Base-by-base conservation (phyloP, 1,284 basidiomycete genomes). In the Trametes hirsuta region DNA sequence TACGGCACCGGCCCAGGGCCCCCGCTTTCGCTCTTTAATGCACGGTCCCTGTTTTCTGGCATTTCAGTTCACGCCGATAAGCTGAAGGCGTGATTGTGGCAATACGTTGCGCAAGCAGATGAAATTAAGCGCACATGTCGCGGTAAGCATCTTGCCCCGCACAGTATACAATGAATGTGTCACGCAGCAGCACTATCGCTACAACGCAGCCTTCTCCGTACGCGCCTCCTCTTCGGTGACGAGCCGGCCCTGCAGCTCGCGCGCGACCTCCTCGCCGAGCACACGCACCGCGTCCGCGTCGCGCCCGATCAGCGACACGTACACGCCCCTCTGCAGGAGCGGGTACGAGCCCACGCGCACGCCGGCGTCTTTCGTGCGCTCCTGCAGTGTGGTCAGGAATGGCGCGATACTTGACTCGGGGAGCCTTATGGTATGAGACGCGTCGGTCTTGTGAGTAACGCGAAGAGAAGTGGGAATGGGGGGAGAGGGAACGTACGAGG, bases 331-430 rank as follows among this genome's bases (percentile, higher is more conserved):
- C 55, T 80, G 75, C 15, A 91, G 74, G 48, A 85, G 81, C 6
- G 91, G 91, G 72, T 94, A 96, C 15, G 89, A 93, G 4, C 94
- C 93, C 34, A 97, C 84, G 69, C 91, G 88, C 59, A 98, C 87
- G 12, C 87, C 88, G 59, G 92, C 89, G 3, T 82, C 77, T 71
- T 85, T 87, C 15, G 94, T 84, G 47, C 91, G 85, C 21, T 84
- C 81, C 69, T 94, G 91, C 0, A 98, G 81, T 14, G 83, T 76
- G 0, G 91, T 90, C 35, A 98, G 82, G 76, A 90, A 97, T 0
- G 96, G 95, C 2, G 94, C 92, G 58, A 98, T 97, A 59, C 85
- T 86, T 2, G 91, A 94, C 77, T 98, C 96, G 0, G 93, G 88
- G 42, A 87, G 80, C 34, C 93, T 94, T 35, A 8, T 30, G 30